Evolutionary conservation across 2,329 filamentous ascomycete genomes (phyloP).

Genomic region (Trichoderma koningiopsis): DNA sequence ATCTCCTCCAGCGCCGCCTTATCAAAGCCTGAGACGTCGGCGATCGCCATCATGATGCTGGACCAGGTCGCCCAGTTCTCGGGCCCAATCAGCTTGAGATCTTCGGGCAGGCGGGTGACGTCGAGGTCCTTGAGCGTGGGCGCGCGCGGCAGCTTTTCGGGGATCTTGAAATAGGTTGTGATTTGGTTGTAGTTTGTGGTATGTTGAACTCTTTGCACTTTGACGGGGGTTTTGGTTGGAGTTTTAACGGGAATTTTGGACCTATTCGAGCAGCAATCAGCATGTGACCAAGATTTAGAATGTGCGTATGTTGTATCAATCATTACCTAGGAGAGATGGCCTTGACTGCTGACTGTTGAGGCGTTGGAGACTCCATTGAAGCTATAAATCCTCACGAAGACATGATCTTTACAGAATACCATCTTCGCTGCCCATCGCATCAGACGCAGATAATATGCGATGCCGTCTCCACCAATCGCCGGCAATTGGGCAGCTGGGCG

Average conservation of each 20-base stretch:
- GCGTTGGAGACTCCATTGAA: conserved; percentile 12
- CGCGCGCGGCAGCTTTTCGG: conserved; percentile 9
- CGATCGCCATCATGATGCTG: conserved; percentile 22
- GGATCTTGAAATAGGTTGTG: conserved; percentile 25
- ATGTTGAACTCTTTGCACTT: not conserved
- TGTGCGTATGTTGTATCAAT: not conserved
- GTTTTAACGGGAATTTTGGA: conserved; percentile 11
- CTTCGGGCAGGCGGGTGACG: conserved; percentile 17
- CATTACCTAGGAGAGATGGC: conserved; percentile 19
- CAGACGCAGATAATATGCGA: not conserved
- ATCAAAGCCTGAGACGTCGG: conserved; percentile 24
- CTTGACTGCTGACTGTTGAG: not conserved
- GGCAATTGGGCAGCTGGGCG: conserved; percentile 24
- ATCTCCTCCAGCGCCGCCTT: conserved; percentile 7
- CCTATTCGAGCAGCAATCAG: not conserved
- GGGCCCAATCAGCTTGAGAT: conserved; percentile 22
- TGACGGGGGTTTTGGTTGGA: conserved; percentile 5
- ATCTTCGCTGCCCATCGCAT: not conserved
- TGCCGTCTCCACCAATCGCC: conserved; percentile 11
- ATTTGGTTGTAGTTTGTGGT: conserved; percentile 12
- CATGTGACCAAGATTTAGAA: not conserved
- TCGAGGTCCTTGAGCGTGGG: conserved; percentile 10
- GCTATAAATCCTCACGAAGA: not conserved
- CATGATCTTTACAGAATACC: not conserved
- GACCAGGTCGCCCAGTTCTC: conserved; percentile 25